phyloP scores from a whole-genome alignment of 108 stramenopile genomes.

The Mayamaea pseudoterrestris region DNA sequence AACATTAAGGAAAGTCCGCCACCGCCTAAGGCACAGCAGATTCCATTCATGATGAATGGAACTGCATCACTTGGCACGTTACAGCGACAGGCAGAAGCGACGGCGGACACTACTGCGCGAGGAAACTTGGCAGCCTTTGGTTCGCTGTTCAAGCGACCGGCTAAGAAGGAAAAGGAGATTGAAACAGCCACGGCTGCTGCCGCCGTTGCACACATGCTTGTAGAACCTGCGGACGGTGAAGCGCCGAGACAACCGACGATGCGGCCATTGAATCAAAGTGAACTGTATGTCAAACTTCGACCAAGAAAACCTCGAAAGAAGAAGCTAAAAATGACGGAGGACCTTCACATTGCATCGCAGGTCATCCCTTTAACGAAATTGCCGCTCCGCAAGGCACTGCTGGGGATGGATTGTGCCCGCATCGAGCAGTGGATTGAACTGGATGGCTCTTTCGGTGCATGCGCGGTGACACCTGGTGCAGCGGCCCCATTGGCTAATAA shows the following conservation, averaged over 20 bases:
- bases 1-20: slow-evolving; percentile 25
- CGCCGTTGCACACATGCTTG: slow-evolving; percentile 22
- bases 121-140: no score
- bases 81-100: no score
- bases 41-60: no score
- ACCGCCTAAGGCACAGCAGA: no score
- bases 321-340: slow-evolving; percentile 19
- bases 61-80: no score
- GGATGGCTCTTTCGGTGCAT: neutral
- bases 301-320: neutral
- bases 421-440: slow-evolving; percentile 70
- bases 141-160: no score
- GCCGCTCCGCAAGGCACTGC: slow-evolving; percentile 29
- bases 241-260: neutral
- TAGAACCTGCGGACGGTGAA: slow-evolving; percentile 3
- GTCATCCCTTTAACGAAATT: slow-evolving; percentile 55
- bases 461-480: neutral
- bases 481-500: slow-evolving; percentile 7
- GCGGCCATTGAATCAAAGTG: neutral
- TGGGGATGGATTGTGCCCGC: slow-evolving; percentile 15
- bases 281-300: slow-evolving; percentile 4
- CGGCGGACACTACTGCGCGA: no score
- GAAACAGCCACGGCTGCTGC: slow-evolving; percentile 35
- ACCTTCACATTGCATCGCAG: slow-evolving; percentile 45
- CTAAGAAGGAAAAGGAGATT: no score